A percentile compares a stretch with the other conserved stretches of the same genome.
Conservation (phyloP, 495 filamentous ascomycete species). For the Thermochaetoides thermophila region DNA sequence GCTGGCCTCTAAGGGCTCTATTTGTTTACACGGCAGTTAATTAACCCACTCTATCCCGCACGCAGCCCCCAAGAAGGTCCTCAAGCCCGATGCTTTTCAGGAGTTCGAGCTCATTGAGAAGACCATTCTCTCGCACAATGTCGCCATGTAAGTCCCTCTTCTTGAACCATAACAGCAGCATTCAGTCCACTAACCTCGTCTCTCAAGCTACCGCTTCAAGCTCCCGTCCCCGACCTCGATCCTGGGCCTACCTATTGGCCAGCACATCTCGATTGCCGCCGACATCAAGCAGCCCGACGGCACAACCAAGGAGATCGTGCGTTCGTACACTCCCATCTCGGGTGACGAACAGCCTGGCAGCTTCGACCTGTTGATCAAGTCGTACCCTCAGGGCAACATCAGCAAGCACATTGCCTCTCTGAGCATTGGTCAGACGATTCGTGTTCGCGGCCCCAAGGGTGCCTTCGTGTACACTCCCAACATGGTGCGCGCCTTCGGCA, state of each 20-base stretch:
- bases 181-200: slow-evolving; percentile 6
- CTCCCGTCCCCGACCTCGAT: slow-evolving; percentile 65
- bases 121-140: slow-evolving; percentile 89
- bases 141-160: slow-evolving; percentile 53
- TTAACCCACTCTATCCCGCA: slow-evolving; percentile 5
- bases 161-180: background rate
- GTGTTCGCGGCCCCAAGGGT: slow-evolving; percentile 83
- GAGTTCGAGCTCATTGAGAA: slow-evolving; percentile 81
- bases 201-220: slow-evolving; percentile 67
- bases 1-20: too few relatives aligned
- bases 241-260: slow-evolving; percentile 91
- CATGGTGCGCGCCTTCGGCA: slow-evolving; percentile 86
- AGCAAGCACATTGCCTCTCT: slow-evolving; percentile 75
- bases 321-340: slow-evolving; percentile 93
- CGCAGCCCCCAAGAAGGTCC: slow-evolving; percentile 57
- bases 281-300: slow-evolving; percentile 48
- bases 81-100: slow-evolving; percentile 80
- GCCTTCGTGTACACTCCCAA: slow-evolving; percentile 93
- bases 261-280: slow-evolving; percentile 92
- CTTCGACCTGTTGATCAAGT: slow-evolving; percentile 95
- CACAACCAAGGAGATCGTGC: slow-evolving; percentile 72
- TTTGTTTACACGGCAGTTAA: too few relatives aligned
- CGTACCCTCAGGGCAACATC: slow-evolving; percentile 93
- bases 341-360: slow-evolving; percentile 83
- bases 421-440: slow-evolving; percentile 71